These are phyloP conservation scores for Cavenderia fasciculata DNA, from an alignment of 78 protist genomes.

Conservation along the genomic window DNA sequence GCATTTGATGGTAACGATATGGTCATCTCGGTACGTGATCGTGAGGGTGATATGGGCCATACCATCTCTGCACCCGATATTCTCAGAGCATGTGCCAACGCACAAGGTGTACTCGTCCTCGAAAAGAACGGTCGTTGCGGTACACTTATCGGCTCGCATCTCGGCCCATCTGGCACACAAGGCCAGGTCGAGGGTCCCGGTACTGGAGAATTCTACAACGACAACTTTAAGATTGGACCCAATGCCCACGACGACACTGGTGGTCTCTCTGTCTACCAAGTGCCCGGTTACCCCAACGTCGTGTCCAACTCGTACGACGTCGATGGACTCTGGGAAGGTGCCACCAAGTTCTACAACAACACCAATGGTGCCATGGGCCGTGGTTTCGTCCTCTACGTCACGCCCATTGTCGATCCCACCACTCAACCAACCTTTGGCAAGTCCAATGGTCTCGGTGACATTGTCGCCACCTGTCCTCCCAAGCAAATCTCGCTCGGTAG, in stretches of 20 bases:
- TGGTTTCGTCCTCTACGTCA: constrained; percentile 2
- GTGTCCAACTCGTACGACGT: constrained; percentile 18
- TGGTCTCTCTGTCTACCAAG: constrained; percentile 5
- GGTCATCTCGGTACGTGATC: constrained; percentile 20
- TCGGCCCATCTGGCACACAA: constrained; percentile 41
- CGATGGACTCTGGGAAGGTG: constrained; percentile 43
- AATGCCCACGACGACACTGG: constrained; percentile 50
- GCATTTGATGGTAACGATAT: constrained; percentile 52
- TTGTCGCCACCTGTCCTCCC: constrained; percentile 47
- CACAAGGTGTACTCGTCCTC: constrained; percentile 7
- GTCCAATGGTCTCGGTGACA: constrained; percentile 54
- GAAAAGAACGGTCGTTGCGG: constrained; percentile 64
- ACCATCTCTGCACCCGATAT: constrained; percentile 41
- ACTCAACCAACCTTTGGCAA: constrained; percentile 41
- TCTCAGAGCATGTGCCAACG: constrained; percentile 11
- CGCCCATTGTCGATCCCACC: neutral
- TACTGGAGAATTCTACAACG: constrained; percentile 57
- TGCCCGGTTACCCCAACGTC: constrained; percentile 61
- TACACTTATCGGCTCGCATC: constrained; percentile 10
- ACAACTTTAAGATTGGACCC: constrained; percentile 23
- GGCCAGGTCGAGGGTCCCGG: constrained; percentile 54
- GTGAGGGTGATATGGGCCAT: constrained; percentile 43
- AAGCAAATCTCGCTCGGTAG: constrained; percentile 27
- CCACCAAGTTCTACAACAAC: constrained; percentile 20
- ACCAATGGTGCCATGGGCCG: constrained; percentile 15